Conservation (phyloP, 805 yeast species). For the Kregervanrija fluxuum region DNA sequence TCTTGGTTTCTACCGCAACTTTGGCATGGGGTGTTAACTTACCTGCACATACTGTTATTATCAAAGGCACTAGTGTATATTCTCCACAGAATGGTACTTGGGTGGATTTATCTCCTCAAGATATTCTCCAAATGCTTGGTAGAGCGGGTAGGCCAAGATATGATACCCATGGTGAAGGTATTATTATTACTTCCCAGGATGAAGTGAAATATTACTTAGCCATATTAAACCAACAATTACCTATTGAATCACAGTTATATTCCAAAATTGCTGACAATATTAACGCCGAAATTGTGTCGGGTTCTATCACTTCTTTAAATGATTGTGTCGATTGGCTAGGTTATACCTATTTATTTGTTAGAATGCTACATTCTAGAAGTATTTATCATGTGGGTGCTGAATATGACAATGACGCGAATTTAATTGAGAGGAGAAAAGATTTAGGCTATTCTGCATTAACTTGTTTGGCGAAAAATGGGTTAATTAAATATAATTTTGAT, state of each 20-base stretch:
- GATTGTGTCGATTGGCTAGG: constrained; percentile 81
- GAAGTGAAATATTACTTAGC: constrained; percentile 87
- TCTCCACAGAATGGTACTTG: constrained; percentile 86
- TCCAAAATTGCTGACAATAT: constrained; percentile 61
- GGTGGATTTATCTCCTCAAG: constrained; percentile 92
- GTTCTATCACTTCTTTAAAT: constrained; percentile 48
- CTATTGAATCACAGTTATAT: constrained; percentile 85
- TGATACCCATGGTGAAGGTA: constrained; percentile 89
- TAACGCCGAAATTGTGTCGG: constrained; percentile 83
- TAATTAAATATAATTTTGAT: constrained; percentile 50
- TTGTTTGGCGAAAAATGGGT: constrained; percentile 45
- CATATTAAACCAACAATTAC: constrained; percentile 81
- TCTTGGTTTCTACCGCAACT: constrained; percentile 85
- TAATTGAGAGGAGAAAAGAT: constrained; percentile 53
- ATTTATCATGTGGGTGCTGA: constrained; percentile 71
- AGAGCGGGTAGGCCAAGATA: constrained; percentile 96
- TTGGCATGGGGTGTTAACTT: constrained; percentile 96
- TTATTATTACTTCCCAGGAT: constrained; percentile 79
- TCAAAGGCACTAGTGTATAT: constrained; percentile 89
- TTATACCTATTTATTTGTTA: constrained; percentile 66
- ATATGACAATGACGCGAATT: constrained; percentile 41
- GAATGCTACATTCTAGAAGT: constrained; percentile 70
- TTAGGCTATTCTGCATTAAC: constrained; percentile 71
- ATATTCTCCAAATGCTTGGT: constrained; percentile 94
- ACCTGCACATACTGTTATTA: constrained; percentile 91